Conservation (phyloP, 225 moss, liverwort and hornwort genomes). For the Marchantia paleacea region DNA sequence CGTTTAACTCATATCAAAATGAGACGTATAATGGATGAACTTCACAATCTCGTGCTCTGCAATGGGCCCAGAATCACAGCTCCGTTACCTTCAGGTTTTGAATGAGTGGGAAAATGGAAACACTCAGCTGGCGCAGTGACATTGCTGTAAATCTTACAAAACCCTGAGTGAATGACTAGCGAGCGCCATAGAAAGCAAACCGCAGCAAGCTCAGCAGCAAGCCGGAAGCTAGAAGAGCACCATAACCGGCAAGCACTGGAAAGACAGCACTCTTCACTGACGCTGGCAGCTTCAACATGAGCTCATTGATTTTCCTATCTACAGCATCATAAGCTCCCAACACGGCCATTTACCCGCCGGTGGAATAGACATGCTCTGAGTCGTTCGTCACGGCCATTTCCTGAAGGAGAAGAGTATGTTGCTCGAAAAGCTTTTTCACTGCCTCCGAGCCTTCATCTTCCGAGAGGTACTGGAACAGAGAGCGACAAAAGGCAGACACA, state of each 20-base stretch:
- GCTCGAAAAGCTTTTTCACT: neutral
- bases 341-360: neutral
- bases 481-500: neutral
- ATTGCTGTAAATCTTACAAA: too few relatives aligned
- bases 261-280: neutral
- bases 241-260: neutral
- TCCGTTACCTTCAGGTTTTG: too few relatives aligned
- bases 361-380: neutral
- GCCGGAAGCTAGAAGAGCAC: neutral
- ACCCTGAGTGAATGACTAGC: too few relatives aligned
- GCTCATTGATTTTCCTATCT: neutral
- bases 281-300: neutral
- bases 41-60: too few relatives aligned
- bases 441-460: neutral
- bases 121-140: too few relatives aligned
- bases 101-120: too few relatives aligned
- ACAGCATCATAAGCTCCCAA: neutral
- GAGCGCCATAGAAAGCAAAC: neutral
- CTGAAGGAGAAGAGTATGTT: neutral
- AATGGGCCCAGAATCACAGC: too few relatives aligned
- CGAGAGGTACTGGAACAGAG: neutral
- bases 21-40: too few relatives aligned
- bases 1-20: too few relatives aligned
- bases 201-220: neutral
- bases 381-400: neutral